Base-by-base conservation (phyloP, 495 filamentous ascomycete species). In the Xylaria castorea region DNA sequence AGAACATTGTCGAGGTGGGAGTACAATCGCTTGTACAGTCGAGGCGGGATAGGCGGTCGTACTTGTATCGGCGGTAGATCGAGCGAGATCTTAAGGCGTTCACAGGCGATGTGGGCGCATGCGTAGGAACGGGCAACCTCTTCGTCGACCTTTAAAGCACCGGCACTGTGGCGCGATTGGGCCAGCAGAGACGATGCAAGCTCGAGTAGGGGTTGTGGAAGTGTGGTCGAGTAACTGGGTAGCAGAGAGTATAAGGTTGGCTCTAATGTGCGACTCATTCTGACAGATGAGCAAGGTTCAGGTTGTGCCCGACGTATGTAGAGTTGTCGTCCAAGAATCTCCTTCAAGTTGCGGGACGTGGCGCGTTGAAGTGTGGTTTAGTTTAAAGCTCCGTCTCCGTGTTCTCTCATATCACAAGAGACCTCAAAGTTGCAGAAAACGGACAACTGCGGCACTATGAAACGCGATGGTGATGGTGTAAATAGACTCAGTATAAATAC, bases 51-150 rank as follows among this genome's bases (percentile, higher is more conserved):
- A 20, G 96, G 97, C 7, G 96, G 94, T 22, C 89, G 90, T 16
- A 93, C 90, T 68, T 92, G 87, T 50, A 97, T 91, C 2, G 89
- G 88, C 8, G 95, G 95, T 44, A 99, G 91, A 79, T 94, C 91
- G 73, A 99, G 87, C n/a, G 87, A 79, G 75, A 91, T 91, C 76
- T 94, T 94, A 62, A 98, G 87, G 71, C 94, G 88, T 80, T 94
- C 92, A 82, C 95, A 98, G 50, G 96, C 96, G 44, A 99, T 88
- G 80, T 98, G 91, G 1, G 94, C 92, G 79, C 97, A 98, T 12
- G 93, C 93, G 81, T 96, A 97, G 12, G 90, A 87, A 8, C 95
- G 89, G 22, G 92, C 93, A 73, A 94, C 90, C 79, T 99, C 95
- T 80, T 99, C 95, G 69, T 96, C 93, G 9, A 91, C 87, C 76